A percentile compares a stretch with the other conserved stretches of the same genome.
These are phyloP conservation scores for Dendrocalamus latiflorus DNA, from an alignment of 202 grass and related monocot genomes.

Conservation along the genomic window DNA sequence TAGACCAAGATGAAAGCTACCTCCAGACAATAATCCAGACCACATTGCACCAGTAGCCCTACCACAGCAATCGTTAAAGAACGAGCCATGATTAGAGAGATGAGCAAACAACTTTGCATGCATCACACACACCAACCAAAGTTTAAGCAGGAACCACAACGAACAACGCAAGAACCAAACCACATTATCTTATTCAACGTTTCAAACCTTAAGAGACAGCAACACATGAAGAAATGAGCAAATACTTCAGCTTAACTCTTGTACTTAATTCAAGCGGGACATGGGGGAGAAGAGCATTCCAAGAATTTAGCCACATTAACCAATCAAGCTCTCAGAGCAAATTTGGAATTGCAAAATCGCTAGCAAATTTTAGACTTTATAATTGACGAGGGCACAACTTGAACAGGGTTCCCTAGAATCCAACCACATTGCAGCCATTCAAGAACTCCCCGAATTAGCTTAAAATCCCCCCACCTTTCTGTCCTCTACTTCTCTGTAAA, in stretches of 20 bases:
- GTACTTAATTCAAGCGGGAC: not conserved
- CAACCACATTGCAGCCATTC: not conserved
- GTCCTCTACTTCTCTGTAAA: not conserved
- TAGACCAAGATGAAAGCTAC: not conserved
- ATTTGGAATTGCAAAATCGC: not conserved
- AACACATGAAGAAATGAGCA: not conserved
- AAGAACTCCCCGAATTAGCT: slow-evolving; percentile 6
- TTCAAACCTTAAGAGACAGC: not conserved
- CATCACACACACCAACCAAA: not conserved
- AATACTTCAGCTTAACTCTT: not conserved
- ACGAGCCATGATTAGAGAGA: not conserved
- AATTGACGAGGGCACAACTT: not conserved
- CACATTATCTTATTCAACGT: not conserved
- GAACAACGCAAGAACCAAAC: not conserved
- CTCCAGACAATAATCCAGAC: not conserved
- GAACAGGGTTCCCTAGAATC: slow-evolving; percentile 20
- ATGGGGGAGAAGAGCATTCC: not conserved
- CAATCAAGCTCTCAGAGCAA: not conserved
- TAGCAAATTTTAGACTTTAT: not conserved
- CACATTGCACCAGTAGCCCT: not conserved
- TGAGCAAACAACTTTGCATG: not conserved
- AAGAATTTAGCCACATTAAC: not conserved
- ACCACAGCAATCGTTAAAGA: not conserved
- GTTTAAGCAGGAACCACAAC: not conserved
- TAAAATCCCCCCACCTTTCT: not conserved